These are phyloP conservation scores for Lachancea dasiensis DNA, from an alignment of 805 yeast species.

Conservation along the genomic window DNA sequence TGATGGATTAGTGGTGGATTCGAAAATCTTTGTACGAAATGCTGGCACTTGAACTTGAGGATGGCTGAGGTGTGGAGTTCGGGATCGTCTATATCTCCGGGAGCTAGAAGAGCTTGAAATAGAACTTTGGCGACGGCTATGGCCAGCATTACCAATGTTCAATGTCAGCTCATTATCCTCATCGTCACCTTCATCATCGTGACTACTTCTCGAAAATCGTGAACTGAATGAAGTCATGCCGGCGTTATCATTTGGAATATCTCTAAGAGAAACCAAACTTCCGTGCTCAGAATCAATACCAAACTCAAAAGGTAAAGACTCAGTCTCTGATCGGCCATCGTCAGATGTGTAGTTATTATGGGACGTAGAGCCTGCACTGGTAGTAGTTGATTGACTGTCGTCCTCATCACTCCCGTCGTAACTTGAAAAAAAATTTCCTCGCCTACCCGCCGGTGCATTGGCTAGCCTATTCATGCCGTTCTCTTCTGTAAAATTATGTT, in stretches of 20 bases:
- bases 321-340: constrained; percentile 14
- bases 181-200: constrained; percentile 2
- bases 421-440: constrained; percentile 18
- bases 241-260: constrained; percentile 9
- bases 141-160: constrained; percentile 18
- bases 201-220: background rate
- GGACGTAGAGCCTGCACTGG: constrained; percentile 10
- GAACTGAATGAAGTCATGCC: constrained; percentile 3
- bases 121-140: constrained; percentile 17
- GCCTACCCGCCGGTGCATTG: background rate
- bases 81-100: constrained; percentile 6
- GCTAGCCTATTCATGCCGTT: background rate
- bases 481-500: background rate
- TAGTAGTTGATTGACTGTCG: constrained; percentile 8
- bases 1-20: constrained; percentile 2
- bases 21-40: constrained; percentile 3
- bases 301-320: constrained; percentile 30
- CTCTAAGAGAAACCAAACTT: constrained; percentile 22
- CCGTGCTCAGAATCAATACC: constrained; percentile 27
- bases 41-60: constrained; percentile 3
- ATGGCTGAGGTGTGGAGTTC: background rate
- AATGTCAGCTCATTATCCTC: constrained; percentile 18
- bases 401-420: constrained; percentile 17
- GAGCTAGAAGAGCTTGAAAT: constrained; percentile 8
- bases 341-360: constrained; percentile 4